Evolutionary conservation across 2,329 filamentous ascomycete species (phyloP), one percentile per base, ranked within the genome.

Genomic region (Exophiala phaeomuriformis): DNA sequence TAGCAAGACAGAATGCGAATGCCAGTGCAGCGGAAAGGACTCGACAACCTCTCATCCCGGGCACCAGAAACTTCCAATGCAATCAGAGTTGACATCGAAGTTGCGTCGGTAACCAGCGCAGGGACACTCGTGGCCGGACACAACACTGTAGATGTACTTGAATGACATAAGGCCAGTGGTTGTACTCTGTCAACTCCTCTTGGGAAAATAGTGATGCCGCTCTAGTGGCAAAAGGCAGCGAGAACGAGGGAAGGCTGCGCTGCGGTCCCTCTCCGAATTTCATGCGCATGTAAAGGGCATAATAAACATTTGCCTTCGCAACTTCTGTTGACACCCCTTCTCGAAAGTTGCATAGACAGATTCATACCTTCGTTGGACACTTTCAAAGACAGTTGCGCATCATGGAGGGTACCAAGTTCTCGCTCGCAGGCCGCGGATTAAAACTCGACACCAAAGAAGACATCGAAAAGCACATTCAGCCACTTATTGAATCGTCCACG

Each of bases 361-460:
- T 19, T 19, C 19, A 19, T 19, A 19, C 19, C 19, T 19, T 19
- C 19, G 19, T 19, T 19, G 19, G 19, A 19, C 19, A 50, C 44
- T 5, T 33, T 28, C 10, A 10, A 46, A 31, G 2, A n/a, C 32
- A 8, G 9, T 12, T 9, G 8, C 27, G 9, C 8, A 61, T 61
- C 56, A 50, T 54, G 10, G 39, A 46, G n/a, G 43, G 54, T 9
- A 69, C 88, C 19, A 19, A 19, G 67, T 97, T 96, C 75, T 90
- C 90, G 64, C 83, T 97, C 63, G 88, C 95, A 72, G 90, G 88
- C 71, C 93, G 86, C 76, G 86, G 86, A 66, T 81, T 97, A 65
- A 96, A 95, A 78, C 86, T 98, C 67, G 85, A 94, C 75, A 88
- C 85, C 39, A 88, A 88, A 48, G 85, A 82, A 61, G 90, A 97